Base-by-base conservation (phyloP, 148 eudicot genomes). In the Oxyria digyna region DNA sequence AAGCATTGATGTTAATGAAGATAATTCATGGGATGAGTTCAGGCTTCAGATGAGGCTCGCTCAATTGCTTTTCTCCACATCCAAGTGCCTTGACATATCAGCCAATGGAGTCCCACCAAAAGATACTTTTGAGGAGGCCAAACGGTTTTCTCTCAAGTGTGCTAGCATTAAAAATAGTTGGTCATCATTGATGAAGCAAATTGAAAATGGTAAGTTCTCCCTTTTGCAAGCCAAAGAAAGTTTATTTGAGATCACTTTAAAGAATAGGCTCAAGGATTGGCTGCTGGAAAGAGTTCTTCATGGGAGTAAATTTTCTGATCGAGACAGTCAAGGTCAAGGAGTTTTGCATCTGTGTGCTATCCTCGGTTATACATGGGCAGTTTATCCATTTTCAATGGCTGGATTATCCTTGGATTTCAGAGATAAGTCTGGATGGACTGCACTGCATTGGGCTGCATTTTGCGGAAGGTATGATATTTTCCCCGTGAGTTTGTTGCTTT, bases 361-460 rank as follows among this genome's bases (percentile, higher is more conserved):
- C 78, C 87, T 94, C 57, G 96, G 83, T 77, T 94, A 90, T 74
- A 80, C 89, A 6, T 94, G 98, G 98, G 97, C 90, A 42, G 84
- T 94, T 42, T 78, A 79, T 80, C 97, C 86, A 13, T 88, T 72
- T 82, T 73, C 89, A 15, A 79, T 68, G 73, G 87, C 92, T 45
- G 87, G 97, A 20, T 72, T 94, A 69, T 88, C 98, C 21, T 76
- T 94, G 81, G 97, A 94, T 83, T 94, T 83, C 71, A 84, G 98
- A 35, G 98, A 94, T 76, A 94, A 88, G 77, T 74, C 46, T 79
- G 97, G 98, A 71, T 94, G 98, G 98, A 90, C 98, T 9, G 97
- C 97, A 74, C 86, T 94, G 79, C 98, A 94, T 75, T 94, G 98
- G 98, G 96, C 97, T 83, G 97, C 98, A 71, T 83, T 82, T 70